Evolutionary conservation across 192 early-diverging fungal species (phyloP).

Genomic region (Backusella parvicylindrica): DNA sequence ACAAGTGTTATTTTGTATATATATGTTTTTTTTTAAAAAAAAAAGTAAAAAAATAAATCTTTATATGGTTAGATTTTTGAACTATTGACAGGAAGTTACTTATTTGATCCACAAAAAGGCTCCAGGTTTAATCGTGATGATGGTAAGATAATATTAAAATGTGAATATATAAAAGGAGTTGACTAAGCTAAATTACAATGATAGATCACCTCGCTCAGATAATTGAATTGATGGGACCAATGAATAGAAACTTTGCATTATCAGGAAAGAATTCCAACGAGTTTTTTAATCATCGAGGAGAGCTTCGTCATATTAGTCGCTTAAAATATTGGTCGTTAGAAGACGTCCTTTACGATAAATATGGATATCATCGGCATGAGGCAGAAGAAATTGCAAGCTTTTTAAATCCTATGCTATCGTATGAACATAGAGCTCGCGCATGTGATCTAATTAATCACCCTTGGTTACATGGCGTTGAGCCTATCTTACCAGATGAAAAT

Average conservation of each 20-base stretch:
- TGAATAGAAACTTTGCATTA: constrained; percentile 75
- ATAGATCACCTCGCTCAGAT: constrained; percentile 98
- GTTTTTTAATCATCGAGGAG: constrained; percentile 86
- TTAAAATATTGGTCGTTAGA: constrained; percentile 78
- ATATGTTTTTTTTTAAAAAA: not conserved
- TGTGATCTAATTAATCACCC: constrained; percentile 32
- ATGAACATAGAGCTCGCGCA: constrained; percentile 28
- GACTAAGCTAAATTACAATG: not conserved
- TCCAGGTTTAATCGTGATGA: constrained; percentile 86
- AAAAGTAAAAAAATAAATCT: not conserved
- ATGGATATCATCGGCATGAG: constrained; percentile 66
- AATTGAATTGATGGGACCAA: constrained; percentile 86
- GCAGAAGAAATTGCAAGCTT: constrained; percentile 77
- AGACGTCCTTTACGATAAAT: constrained; percentile 90
- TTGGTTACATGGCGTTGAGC: constrained; percentile 25
- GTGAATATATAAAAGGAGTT: not conserved
- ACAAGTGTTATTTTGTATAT: not conserved
- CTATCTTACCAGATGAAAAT: constrained; percentile 1
- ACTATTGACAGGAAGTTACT: constrained; percentile 88
- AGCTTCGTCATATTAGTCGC: constrained; percentile 85
- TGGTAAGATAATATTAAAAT: constrained; percentile 45
- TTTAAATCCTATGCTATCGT: constrained; percentile 75
- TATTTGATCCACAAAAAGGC: constrained; percentile 92
- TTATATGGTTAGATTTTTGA: constrained; percentile 64
- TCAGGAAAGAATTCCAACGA: constrained; percentile 82